phyloP scores from a whole-genome alignment of 306 rosid genomes.

The Begonia masoniana region DNA sequence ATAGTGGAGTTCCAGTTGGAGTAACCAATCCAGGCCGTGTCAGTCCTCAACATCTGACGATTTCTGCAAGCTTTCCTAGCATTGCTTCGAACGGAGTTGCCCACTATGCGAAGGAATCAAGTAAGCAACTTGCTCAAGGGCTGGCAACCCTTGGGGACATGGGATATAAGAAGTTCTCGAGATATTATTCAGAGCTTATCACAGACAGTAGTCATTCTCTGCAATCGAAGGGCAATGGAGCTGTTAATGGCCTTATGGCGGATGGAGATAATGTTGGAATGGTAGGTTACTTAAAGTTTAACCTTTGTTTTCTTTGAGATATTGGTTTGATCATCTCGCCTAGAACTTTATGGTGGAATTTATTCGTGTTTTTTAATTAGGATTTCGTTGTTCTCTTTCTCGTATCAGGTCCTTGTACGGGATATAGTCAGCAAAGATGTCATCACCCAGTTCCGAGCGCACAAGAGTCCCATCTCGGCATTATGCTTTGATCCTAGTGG shows the following conservation, averaged over 20 bases:
- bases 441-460: slow-evolving; percentile 77
- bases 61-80: slow-evolving; percentile 59
- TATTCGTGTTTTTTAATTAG: no score
- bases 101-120: slow-evolving; percentile 79
- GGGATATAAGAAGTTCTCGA: slow-evolving; percentile 84
- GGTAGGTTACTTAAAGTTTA: slow-evolving; percentile 20
- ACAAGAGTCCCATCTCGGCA: slow-evolving; percentile 90
- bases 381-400: no score
- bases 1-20: slow-evolving; percentile 65
- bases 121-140: slow-evolving; percentile 92
- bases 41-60: slow-evolving; percentile 54
- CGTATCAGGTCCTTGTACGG: slow-evolving; percentile 68
- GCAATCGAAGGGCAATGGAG: slow-evolving; percentile 52
- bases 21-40: slow-evolving; percentile 50
- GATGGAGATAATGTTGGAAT: slow-evolving; percentile 70
- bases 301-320: no score
- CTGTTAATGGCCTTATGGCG: slow-evolving; percentile 36
- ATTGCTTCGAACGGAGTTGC: slow-evolving; percentile 84
- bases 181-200: slow-evolving; percentile 62
- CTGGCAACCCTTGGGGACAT: slow-evolving; percentile 82
- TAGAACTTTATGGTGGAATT: no score
- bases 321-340: no score
- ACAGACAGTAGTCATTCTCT: slow-evolving; percentile 45
- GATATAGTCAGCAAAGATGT: slow-evolving; percentile 65
- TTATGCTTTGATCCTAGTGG: slow-evolving; percentile 93